These are phyloP conservation scores for Caryopteris hybrid DNA, from an alignment of 305 asterid genomes.

Conservation along the genomic window DNA sequence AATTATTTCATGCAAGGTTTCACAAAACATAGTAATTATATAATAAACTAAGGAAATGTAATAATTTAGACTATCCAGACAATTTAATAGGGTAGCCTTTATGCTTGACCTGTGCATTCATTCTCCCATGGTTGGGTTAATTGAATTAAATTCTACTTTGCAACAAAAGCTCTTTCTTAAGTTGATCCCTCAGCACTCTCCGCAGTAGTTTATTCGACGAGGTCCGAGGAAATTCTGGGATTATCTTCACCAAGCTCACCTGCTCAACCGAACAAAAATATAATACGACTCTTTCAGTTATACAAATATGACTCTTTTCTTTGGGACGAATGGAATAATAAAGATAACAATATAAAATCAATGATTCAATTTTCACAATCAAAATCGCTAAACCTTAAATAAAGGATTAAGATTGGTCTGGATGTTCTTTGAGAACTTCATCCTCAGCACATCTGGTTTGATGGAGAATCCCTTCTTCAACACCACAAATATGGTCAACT, in stretches of 20 bases:
- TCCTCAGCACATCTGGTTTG: constrained; percentile 44
- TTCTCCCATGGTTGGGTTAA: neutral
- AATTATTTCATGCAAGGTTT: neutral
- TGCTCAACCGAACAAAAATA: constrained; percentile 32
- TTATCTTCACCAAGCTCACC: constrained; percentile 70
- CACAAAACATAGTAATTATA: neutral
- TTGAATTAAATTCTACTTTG: constrained; percentile 44
- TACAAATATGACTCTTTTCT: no score
- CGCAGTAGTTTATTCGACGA: constrained; percentile 81
- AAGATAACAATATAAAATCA: neutral
- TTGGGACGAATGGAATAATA: neutral
- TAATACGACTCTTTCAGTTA: no score
- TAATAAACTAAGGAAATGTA: no score
- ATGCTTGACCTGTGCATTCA: neutral
- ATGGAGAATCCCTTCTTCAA: constrained; percentile 49
- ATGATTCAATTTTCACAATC: neutral
- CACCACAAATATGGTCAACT: constrained; percentile 66
- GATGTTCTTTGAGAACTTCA: constrained; percentile 62
- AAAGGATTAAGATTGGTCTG: constrained; percentile 81
- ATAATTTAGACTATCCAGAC: no score
- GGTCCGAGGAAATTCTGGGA: constrained; percentile 73
- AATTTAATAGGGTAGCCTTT: no score
- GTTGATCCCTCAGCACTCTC: constrained; percentile 69
- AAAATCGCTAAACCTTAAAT: constrained; percentile 57
- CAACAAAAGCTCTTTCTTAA: constrained; percentile 53